Evolutionary conservation across 805 yeast species (phyloP).

Genomic region (Naumovozyma dairenensis): DNA sequence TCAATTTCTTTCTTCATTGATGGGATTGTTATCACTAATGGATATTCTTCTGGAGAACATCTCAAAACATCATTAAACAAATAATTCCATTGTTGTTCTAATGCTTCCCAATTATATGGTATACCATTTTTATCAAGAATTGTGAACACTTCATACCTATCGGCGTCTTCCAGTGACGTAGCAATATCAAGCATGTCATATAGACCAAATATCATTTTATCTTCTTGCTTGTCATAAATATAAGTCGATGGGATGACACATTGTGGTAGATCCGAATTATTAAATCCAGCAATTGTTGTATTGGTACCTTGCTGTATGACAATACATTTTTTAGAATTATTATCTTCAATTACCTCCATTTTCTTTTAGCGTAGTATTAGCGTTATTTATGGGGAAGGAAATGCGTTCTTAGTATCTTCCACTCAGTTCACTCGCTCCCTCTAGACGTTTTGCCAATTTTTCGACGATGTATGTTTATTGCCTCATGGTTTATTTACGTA

Average conservation of each 20-base stretch:
- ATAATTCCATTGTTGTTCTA: conserved; percentile 57
- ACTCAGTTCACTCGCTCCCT: too few species aligned
- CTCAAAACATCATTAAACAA: conserved; percentile 44
- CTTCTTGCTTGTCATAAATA: conserved; percentile 28
- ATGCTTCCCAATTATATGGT: conserved; percentile 64
- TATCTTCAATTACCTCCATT: background rate
- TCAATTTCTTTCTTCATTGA: conserved; percentile 11
- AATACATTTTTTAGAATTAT: conserved; percentile 37
- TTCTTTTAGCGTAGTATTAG: background rate
- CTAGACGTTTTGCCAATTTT: too few species aligned
- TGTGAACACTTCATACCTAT: conserved; percentile 34
- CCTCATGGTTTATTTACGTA: too few species aligned
- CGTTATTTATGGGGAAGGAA: too few species aligned
- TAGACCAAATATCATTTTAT: conserved; percentile 19
- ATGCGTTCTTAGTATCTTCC: too few species aligned
- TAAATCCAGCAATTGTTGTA: conserved; percentile 60
- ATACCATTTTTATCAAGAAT: conserved; percentile 44
- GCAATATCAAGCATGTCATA: conserved; percentile 22
- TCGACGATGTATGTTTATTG: too few species aligned
- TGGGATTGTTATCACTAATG: conserved; percentile 43
- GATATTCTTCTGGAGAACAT: conserved; percentile 49
- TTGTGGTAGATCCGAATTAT: conserved; percentile 53
- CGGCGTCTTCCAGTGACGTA: conserved; percentile 4
- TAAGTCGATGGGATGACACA: conserved; percentile 50
- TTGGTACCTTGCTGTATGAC: conserved; percentile 62